These are phyloP conservation scores for Eucalyptus dawsonii DNA, from an alignment of 345 rosid species.

Conservation along the genomic window DNA sequence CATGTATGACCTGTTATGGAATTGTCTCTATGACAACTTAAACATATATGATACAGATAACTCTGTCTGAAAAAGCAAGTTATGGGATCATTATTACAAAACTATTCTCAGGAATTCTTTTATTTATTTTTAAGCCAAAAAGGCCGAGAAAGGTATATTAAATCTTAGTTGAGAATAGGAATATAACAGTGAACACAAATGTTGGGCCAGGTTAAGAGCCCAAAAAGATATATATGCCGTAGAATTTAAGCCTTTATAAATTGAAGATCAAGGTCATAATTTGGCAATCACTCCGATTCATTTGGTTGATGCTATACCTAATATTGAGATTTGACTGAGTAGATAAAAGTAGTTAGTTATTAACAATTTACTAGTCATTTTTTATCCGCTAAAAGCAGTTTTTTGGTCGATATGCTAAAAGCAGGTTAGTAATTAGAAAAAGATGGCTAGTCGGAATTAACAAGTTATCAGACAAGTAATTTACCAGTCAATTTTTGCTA, in stretches of 20 bases:
- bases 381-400: neutral
- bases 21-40: neutral
- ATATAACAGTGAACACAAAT: neutral
- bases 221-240: neutral
- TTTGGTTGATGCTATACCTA: neutral
- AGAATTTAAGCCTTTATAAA: neutral
- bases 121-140: neutral
- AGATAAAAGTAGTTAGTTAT: neutral
- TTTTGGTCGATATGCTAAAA: neutral
- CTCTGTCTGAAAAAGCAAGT: neutral
- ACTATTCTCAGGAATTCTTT: neutral
- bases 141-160: neutral
- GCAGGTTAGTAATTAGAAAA: neutral
- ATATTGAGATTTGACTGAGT: neutral
- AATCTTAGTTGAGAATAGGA: too few species aligned
- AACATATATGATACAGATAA: neutral
- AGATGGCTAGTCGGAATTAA: neutral
- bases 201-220: neutral
- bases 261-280: neutral
- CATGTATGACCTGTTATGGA: neutral
- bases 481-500: neutral
- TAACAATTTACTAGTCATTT: neutral
- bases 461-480: neutral
- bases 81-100: neutral
- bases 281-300: neutral